A percentile compares a stretch with the other conserved stretches of the same genome.
Conservation (phyloP, 768 basidiomycete genomes). For the Peribolospora baueri region DNA sequence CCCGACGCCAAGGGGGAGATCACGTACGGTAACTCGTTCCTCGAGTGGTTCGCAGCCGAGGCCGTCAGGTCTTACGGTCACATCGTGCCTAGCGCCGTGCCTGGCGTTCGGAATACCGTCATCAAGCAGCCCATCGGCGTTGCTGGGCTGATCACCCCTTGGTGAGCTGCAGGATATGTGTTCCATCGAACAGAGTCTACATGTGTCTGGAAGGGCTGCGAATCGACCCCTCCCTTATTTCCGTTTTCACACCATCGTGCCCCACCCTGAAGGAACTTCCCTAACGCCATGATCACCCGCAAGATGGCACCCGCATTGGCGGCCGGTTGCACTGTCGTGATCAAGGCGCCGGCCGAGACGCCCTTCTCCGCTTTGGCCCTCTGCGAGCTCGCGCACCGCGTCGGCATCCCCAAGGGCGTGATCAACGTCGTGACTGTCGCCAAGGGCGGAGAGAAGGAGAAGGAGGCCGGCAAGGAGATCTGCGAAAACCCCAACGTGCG, state of each 20-base stretch:
- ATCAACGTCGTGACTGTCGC: constrained; percentile 81
- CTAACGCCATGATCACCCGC: constrained; percentile 39
- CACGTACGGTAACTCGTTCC: constrained; percentile 55
- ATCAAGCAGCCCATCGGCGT: constrained; percentile 61
- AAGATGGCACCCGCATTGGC: constrained; percentile 73
- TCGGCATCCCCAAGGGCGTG: constrained; percentile 85
- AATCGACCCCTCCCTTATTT: constrained; percentile 9
- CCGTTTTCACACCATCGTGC: constrained; percentile 43
- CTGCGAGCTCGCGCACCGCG: constrained; percentile 66
- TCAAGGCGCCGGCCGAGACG: constrained; percentile 86
- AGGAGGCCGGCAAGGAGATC: constrained; percentile 77
- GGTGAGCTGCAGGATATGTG: constrained; percentile 6
- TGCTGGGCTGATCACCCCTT: constrained; percentile 11
- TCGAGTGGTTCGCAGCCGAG: constrained; percentile 49
- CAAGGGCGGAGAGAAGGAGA: constrained; percentile 32
- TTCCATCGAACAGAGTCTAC: not conserved
- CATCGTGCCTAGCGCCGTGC: constrained; percentile 50
- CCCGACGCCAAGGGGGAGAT: constrained; percentile 69
- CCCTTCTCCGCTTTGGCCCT: constrained; percentile 80
- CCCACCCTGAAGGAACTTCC: constrained; percentile 40
- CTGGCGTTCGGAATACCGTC: constrained; percentile 52
- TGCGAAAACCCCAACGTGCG: constrained; percentile 64
- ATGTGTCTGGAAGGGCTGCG: no score
- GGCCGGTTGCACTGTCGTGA: constrained; percentile 84
- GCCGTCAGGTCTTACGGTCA: constrained; percentile 81